Evolutionary conservation across 2,329 filamentous ascomycete species (phyloP).

Genomic region (Xylariaceae sp.): DNA sequence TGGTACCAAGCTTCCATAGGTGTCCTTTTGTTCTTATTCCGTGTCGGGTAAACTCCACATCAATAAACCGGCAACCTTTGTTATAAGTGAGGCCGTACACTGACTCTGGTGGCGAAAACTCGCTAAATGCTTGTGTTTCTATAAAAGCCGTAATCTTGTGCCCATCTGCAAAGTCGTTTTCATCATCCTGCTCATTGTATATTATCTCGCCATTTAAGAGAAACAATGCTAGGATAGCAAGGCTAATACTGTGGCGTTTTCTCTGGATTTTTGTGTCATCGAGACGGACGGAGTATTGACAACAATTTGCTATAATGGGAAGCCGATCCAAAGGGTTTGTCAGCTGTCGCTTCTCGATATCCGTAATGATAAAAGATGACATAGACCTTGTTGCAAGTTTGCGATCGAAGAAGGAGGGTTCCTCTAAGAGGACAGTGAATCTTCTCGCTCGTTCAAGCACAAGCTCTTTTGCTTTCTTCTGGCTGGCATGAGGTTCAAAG

Average conservation of each 20-base stretch:
- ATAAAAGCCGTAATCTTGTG: neutral
- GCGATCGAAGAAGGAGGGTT: too few relatives aligned
- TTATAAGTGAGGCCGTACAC: constrained; percentile 6
- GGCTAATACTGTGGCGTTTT: constrained; percentile 6
- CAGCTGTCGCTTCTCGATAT: too few relatives aligned
- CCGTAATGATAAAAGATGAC: too few relatives aligned
- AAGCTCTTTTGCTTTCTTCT: too few relatives aligned
- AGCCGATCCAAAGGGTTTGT: too few relatives aligned
- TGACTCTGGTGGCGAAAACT: constrained; percentile 45
- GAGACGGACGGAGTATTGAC: too few relatives aligned
- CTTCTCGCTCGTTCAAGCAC: too few relatives aligned
- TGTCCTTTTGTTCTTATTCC: constrained; percentile 13
- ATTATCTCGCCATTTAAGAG: constrained; percentile 24
- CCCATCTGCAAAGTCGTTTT: neutral
- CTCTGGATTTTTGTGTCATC: neutral
- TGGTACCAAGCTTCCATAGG: constrained; percentile 11
- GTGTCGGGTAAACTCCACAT: neutral
- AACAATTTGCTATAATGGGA: too few relatives aligned
- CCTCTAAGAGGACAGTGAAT: too few relatives aligned
- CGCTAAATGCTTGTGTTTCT: neutral
- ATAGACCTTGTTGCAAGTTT: too few relatives aligned
- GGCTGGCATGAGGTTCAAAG: too few relatives aligned
- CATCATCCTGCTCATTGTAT: neutral
- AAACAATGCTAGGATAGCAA: constrained; percentile 11
- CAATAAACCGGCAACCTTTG: constrained; percentile 15